Conservation (phyloP, 164 flowering plant genomes). For the Vitis vinifera region ASM3070453v1 NC_081817.1:7732501-7733000, state of each 20-base stretch:
- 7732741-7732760: conserved; percentile 8
- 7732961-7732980: not conserved
- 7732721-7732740: conserved; percentile 83
- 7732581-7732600: conserved; percentile 93
- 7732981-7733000: not conserved
- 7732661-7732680: conserved; percentile 98
- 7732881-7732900: conserved; percentile 22
- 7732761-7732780: not conserved
- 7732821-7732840: not conserved
- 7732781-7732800: conserved; percentile 2
- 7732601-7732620: conserved; percentile 99
- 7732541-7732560: conserved; percentile 84
- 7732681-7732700: conserved; percentile 84
- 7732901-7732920: conserved; percentile 99
- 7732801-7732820: not conserved
- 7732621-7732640: conserved; percentile 96
- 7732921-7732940: conserved; percentile 99
- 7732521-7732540: not conserved
- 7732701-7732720: conserved; percentile 91
- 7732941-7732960: conserved; percentile 97
- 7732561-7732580: conserved; percentile 88
- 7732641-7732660: conserved; percentile 94
- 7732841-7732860: not conserved
- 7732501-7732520: not conserved
- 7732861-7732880: conserved; percentile 19